Evolutionary conservation across 768 basidiomycete species (phyloP), one percentile per base, ranked within the genome.

Genomic region (Lactarius psammicola): DNA sequence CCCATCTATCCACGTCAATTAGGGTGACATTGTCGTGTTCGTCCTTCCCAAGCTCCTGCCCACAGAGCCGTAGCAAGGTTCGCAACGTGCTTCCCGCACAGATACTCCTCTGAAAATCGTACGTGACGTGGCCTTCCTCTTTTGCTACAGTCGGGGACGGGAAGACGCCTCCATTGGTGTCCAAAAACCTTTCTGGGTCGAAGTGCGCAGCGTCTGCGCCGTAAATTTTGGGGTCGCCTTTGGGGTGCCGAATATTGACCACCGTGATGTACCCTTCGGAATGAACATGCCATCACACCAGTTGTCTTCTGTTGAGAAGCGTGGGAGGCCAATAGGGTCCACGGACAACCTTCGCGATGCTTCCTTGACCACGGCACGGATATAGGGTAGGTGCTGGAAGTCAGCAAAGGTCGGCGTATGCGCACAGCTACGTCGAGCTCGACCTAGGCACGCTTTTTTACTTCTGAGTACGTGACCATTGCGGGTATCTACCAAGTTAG

Each of bases 251-350:
- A 55, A 71, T 62, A 54, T 77, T 77, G 11, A 68, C 70, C 23
- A 77, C 60, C 28, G 76, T 65, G 1, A 76, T 71, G 77, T 75
- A 8, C 76, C 78, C 40, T 71, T 74, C 0, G 78, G 78, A n/a
- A 80, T 77, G 62, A 72, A 66, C 56, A 65, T 66, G 20, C 65
- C 72, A 44, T 68, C 63, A 57, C 75, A 76, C 51, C 51, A 68
- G 56, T 75, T 73, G 40, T 77, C 76, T 55, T 64, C 62, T 1
- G 40, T 63, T 1, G 70, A 38, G 8, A 49, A 38, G 33, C 72
- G 72, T 5, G 70, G 68, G 13, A 74, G 6, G 30, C 59, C 72
- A 28, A 65, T 4, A 4, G 56, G 46, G 36, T 8, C 26, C 5
- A 4, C 1, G 65, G 55, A 20, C 65, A n/a, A 26, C 65, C 66